Evolutionary conservation across 495 filamentous ascomycete species (phyloP), one percentile per base, ranked within the genome.

Genomic region (Penicillium macrosclerotiorum): DNA sequence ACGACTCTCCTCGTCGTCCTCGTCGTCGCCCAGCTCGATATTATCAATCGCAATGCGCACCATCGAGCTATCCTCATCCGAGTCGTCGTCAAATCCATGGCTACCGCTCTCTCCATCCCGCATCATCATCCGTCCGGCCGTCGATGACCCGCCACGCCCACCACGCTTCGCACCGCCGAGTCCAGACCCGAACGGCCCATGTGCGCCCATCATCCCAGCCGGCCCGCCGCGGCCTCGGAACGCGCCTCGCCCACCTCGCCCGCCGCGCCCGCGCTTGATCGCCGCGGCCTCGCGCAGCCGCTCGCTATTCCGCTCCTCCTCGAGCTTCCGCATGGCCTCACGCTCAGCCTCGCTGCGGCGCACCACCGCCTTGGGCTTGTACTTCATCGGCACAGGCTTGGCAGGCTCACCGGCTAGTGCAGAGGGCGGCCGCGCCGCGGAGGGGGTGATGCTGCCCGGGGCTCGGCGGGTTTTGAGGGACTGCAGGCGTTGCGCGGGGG

Each of bases 281-380:
- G 58, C 66, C 29, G 71, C 71, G 9, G 66, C 70, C 43, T 74
- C 73, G 35, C 59, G 60, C 38, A 77, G 41, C 30, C 74, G 64
- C 47, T 72, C 72, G 25, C 67, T 72, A 26, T 69, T 38, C 12
- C 74, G 60, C 47, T 75, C 63, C 25, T 67, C 66, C 47, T 80
- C 77, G 14, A 69, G 59, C 36, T 66, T 67, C 56, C 74, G 69
- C 1, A 72, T 64, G 9, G 67, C 71, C 24, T 78, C 75, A 45
- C 76, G 72, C 50, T 78, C 77, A 44, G 76, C 73, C 49, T 78
- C 74, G 50, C 68, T 75, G 34, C 74, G 74, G 7, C 76, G 76
- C 3, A 52, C 55, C 4, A 69, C 63, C 1, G 65, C 62, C 31
- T 69, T 73, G 4, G 76, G 76, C 48, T 72, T 63, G 38, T 72